Evolutionary conservation across 2,329 filamentous ascomycete genomes (phyloP).

Genomic region (Neonectria ditissima): DNA sequence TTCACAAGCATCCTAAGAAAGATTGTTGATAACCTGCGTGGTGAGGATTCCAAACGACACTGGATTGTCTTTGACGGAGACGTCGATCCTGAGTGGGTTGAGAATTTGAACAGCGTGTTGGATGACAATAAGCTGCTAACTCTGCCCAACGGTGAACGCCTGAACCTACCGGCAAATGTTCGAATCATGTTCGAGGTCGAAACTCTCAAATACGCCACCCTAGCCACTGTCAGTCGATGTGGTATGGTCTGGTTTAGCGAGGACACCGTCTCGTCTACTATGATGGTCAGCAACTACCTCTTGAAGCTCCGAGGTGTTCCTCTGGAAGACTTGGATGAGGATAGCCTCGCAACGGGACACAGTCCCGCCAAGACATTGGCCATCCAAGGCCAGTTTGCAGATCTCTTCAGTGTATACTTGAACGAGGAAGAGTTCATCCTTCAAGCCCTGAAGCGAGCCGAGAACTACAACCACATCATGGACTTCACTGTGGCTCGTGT

Average conservation of each 20-base stretch:
- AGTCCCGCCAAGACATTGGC: constrained; percentile 82
- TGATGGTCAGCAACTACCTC: constrained; percentile 95
- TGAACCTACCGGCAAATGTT: constrained; percentile 93
- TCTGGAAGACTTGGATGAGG: constrained; percentile 97
- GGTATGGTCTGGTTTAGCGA: constrained; percentile 99
- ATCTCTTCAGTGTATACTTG: constrained; percentile 80
- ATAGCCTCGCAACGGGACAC: constrained; percentile 80
- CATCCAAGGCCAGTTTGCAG: constrained; percentile 83
- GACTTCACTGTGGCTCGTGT: constrained; percentile 93
- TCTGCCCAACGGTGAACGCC: constrained; percentile 95
- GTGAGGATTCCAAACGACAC: constrained; percentile 95
- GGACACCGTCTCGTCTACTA: constrained; percentile 90
- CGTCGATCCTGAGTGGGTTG: constrained; percentile 99
- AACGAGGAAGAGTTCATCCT: constrained; percentile 84
- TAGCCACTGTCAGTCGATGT: constrained; percentile 98
- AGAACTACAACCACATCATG: constrained; percentile 95
- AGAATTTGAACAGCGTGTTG: constrained; percentile 99
- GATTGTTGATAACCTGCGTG: constrained; percentile 98
- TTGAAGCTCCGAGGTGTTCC: constrained; percentile 83
- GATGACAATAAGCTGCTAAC: constrained; percentile 99
- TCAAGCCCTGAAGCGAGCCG: constrained; percentile 80
- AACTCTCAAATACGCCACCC: constrained; percentile 94
- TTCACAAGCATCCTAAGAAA: constrained; percentile 98
- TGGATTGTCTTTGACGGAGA: constrained; percentile 99
- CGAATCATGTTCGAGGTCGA: constrained; percentile 99